Percentiles rank a stretch among this genome's conserved stretches.
These are phyloP conservation scores for Nicotiana undulata DNA, from an alignment of 257 asterid species.

Conservation along the genomic window DNA sequence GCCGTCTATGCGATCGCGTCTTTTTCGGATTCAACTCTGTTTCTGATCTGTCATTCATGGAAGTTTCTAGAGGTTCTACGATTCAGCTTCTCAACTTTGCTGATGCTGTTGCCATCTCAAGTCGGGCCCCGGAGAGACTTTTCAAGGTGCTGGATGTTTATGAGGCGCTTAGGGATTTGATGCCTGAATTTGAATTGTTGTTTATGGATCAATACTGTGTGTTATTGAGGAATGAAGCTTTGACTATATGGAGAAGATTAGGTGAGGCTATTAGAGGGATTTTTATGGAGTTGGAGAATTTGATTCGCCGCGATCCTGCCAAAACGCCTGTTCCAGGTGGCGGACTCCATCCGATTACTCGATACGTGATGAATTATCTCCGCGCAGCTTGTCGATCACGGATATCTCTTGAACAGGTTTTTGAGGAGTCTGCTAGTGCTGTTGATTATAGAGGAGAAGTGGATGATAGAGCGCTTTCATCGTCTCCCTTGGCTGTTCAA, in stretches of 20 bases:
- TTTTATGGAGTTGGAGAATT: slow-evolving; percentile 91
- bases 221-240: slow-evolving; percentile 66
- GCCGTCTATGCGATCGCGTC: slow-evolving; percentile 78
- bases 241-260: slow-evolving; percentile 77
- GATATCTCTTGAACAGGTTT: slow-evolving; percentile 70
- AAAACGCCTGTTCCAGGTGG: slow-evolving; percentile 86
- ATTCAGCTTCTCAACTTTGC: slow-evolving; percentile 86
- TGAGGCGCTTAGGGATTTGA: slow-evolving; percentile 75
- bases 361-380: slow-evolving; percentile 92
- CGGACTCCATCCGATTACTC: slow-evolving; percentile 84
- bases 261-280: slow-evolving; percentile 86
- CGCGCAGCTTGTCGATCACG: slow-evolving; percentile 93
- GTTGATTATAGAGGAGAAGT: slow-evolving; percentile 48
- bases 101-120: slow-evolving; percentile 79
- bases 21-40: slow-evolving; percentile 61
- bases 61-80: slow-evolving; percentile 81
- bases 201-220: slow-evolving; percentile 82
- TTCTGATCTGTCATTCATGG: slow-evolving; percentile 87
- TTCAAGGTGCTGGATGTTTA: slow-evolving; percentile 88
- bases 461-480: slow-evolving; percentile 42
- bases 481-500: slow-evolving; percentile 59
- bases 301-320: slow-evolving; percentile 85
- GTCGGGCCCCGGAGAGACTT: slow-evolving; percentile 91
- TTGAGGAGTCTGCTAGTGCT: slow-evolving; percentile 46
- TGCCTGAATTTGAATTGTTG: slow-evolving; percentile 78